These are phyloP conservation scores for Globisporangium orthogonon DNA, from an alignment of 352 stramenopile genomes.

Conservation along the genomic window DNA sequence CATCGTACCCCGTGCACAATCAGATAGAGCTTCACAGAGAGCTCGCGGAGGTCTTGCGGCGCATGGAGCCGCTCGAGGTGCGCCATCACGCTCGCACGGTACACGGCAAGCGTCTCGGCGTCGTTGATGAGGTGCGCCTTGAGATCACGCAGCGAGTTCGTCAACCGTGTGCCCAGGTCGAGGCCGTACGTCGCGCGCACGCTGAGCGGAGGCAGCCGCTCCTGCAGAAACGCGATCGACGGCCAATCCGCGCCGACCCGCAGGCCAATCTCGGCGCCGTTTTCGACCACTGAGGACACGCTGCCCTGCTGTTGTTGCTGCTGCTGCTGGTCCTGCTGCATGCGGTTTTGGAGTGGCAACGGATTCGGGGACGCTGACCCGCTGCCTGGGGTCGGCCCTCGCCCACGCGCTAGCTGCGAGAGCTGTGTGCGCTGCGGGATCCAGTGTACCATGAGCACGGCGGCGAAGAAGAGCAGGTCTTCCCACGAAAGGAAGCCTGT, in stretches of 20 bases:
- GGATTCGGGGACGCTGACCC: not conserved
- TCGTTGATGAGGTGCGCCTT: constrained; percentile 79
- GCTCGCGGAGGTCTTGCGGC: constrained; percentile 15
- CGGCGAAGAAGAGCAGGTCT: constrained; percentile 66
- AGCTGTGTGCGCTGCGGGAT: constrained; percentile 44
- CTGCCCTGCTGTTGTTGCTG: not conserved
- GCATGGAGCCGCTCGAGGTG: constrained; percentile 19
- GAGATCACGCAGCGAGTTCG: constrained; percentile 60
- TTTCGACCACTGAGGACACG: constrained; percentile 28
- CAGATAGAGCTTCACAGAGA: constrained; percentile 52
- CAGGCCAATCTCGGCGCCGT: constrained; percentile 41
- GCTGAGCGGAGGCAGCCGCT: constrained; percentile 40
- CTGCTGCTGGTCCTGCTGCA: not conserved
- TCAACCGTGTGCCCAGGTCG: constrained; percentile 54
- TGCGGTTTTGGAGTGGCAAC: not conserved
- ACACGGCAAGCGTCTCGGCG: constrained; percentile 44
- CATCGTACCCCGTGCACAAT: constrained; percentile 43
- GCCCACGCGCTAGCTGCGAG: constrained; percentile 20
- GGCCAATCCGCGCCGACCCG: constrained; percentile 36
- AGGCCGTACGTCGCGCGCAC: constrained; percentile 52
- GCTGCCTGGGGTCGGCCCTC: not conserved
- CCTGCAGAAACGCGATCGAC: constrained; percentile 38
- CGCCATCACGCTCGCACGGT: constrained; percentile 35
- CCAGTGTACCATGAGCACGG: constrained; percentile 75
- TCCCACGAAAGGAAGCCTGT: constrained; percentile 58